Evolutionary conservation across 2,329 filamentous ascomycete species (phyloP).

Genomic region (Penicillium sp.): DNA sequence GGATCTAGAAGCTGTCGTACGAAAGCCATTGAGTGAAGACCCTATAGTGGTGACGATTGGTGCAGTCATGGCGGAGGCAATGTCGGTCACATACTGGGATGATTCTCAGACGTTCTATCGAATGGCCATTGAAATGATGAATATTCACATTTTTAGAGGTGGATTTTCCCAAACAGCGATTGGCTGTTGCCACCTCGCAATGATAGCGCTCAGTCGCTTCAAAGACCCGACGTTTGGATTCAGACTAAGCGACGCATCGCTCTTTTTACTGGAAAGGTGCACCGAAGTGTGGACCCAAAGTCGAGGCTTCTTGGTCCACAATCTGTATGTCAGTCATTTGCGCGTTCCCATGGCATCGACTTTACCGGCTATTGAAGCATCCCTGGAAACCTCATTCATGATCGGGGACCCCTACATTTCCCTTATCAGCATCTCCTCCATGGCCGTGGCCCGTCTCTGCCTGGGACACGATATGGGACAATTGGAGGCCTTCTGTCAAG

Average conservation of each 20-base stretch:
- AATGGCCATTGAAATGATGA: slow-evolving; percentile 52
- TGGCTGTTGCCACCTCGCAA: slow-evolving; percentile 53
- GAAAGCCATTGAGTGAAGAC: slow-evolving; percentile 39
- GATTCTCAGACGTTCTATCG: slow-evolving; percentile 56
- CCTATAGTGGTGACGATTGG: slow-evolving; percentile 42
- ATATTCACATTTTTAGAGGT: slow-evolving; percentile 50
- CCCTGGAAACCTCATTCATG: slow-evolving; percentile 51
- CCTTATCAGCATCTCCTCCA: slow-evolving; percentile 54
- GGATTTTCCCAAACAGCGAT: slow-evolving; percentile 54
- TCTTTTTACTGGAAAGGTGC: slow-evolving; percentile 48
- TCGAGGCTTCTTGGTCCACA: slow-evolving; percentile 51
- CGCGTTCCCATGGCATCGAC: slow-evolving; percentile 48
- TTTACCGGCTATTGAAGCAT: slow-evolving; percentile 48
- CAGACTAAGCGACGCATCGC: slow-evolving; percentile 49
- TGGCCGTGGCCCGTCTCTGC: slow-evolving; percentile 52
- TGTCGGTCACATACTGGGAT: slow-evolving; percentile 56
- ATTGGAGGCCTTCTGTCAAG: slow-evolving; percentile 52
- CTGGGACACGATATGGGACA: slow-evolving; percentile 54
- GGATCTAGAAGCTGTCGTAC: slow-evolving; percentile 42
- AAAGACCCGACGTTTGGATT: slow-evolving; percentile 51
- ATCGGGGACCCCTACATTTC: slow-evolving; percentile 55
- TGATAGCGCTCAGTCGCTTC: slow-evolving; percentile 53
- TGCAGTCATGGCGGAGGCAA: slow-evolving; percentile 53
- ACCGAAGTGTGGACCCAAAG: slow-evolving; percentile 51
- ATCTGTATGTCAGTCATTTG: slow-evolving; percentile 58